A percentile compares a stretch with the other conserved stretches of the same genome.
Evolutionary conservation across 1,284 basidiomycete species (phyloP).

Genomic region (Boletus sp.): DNA sequence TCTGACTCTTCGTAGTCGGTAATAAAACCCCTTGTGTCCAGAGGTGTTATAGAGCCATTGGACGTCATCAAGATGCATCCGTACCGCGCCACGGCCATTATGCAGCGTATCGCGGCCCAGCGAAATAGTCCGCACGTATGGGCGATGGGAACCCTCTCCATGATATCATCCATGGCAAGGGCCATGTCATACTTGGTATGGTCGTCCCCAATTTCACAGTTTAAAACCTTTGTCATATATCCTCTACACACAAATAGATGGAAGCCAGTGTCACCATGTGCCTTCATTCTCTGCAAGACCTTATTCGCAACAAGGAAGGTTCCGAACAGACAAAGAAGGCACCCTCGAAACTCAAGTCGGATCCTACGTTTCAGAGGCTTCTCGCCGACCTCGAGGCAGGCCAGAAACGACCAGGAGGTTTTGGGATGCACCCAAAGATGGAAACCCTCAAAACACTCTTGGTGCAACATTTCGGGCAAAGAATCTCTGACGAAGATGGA

Average conservation of each 20-base stretch:
- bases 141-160: constrained; percentile 44
- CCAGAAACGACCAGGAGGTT: constrained; percentile 45
- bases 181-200: constrained; percentile 81
- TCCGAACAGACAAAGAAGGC: constrained; percentile 39
- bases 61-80: constrained; percentile 39
- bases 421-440: constrained; percentile 90
- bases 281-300: constrained; percentile 55
- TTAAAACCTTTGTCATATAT: background rate
- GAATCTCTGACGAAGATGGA: constrained; percentile 46
- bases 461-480: constrained; percentile 75
- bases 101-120: constrained; percentile 59
- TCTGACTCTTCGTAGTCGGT: constrained; percentile 35
- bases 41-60: constrained; percentile 30
- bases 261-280: constrained; percentile 84
- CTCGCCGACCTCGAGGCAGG: constrained; percentile 64
- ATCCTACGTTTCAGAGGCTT: constrained; percentile 60
- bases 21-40: constrained; percentile 37
- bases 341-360: constrained; percentile 45
- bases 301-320: constrained; percentile 40
- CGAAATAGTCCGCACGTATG: constrained; percentile 41
- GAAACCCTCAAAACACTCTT: constrained; percentile 75
- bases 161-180: constrained; percentile 59
- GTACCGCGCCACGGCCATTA: constrained; percentile 32
- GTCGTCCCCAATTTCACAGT: constrained; percentile 1
- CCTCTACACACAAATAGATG: constrained; percentile 47